Evolutionary conservation across 805 yeast species (phyloP), one percentile per base, ranked within the genome.

Genomic region (Monosporozyma aquatica): DNA sequence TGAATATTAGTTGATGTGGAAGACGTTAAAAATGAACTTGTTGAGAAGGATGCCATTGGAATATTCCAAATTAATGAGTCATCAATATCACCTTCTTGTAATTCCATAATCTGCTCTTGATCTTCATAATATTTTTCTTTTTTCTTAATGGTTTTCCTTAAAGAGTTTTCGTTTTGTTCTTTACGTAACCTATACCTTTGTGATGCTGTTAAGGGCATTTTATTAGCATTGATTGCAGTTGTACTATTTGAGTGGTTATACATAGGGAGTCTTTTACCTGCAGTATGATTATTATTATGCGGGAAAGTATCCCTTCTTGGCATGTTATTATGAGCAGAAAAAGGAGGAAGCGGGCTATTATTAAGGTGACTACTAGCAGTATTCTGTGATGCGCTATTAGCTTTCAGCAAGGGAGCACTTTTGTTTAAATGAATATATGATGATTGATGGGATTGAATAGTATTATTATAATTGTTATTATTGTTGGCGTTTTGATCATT

Each of bases 51-150:
- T 2, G 80, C 72, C 55, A 67, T 66, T 7, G 80, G 80, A 9
- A 75, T 76, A 47, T 75, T 74, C 68, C 72, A 75, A 43, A 74
- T 70, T 13, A 67, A 41, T 0, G 69, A 60, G 43, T 67, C 69
- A 32, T 64, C 70, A 21, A 67, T 61, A 23, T 68, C 69, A 26
- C 50, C 52, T 26, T 50, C 55, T 41, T 49, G 49, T 37, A 49
- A 43, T 20, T 44, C 50, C 24, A 51, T 28, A 6, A 46, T 38
- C 17, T 43, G 23, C 34, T 47, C 62, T 23, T 55, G 58, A 21
- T 66, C 66, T 15, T 68, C 72, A 50, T 62, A 68, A 43, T 51
- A 62, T 45, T 63, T 56, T 42, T 69, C 72, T 37, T 61, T 61
- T 40, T 57, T 59, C 35, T 58, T 58, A 10, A 64, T 51, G 6